Base-by-base conservation (phyloP, 192 early-diverging fungal genomes). In the Coemansia sp. region DNA sequence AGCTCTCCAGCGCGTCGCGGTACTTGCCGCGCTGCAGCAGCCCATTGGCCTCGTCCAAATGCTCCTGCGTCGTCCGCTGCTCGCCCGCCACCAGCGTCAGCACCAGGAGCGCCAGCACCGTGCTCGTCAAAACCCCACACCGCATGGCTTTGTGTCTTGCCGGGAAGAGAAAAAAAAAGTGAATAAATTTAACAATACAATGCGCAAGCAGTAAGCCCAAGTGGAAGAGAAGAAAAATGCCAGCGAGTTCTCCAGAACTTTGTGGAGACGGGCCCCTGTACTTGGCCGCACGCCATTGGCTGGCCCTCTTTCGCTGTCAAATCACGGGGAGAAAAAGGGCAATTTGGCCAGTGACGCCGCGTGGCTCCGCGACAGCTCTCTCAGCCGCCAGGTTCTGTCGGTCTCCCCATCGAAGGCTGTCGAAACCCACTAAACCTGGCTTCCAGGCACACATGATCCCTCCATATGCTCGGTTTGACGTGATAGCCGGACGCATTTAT, bases 21-120 rank as follows among this genome's bases (percentile, higher is more conserved):
- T 68, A 69, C 42, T 67, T 60, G 26, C 73, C 64, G 14, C 62
- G 56, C 22, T 67, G 53, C 15, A 80, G 45, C 9, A 69, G 60
- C 46, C 45, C 40, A 32, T 79, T 70, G 17, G 78, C 75, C 40
- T 69, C 60, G n/a, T 78, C 63, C n/a, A 74, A 26, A 40, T 58
- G 62, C 43, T 67, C 64, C 49, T 75, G 58, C 8, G 71, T 68
- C 7, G 71, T 68, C 43, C 53, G 55, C 35, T 75, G 56, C 31
- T 62, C 71, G 17, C 50, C 61, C 9, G 54, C 47, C 12, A 38
- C 50, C 10, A 75, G 43, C 4, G 61, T 53, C 17, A 75, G 57
- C 39, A 63, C 47, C 47, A 64, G 21, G 19, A 64, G 20, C 5
- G 70, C 53, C 38, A 75, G 41, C 29, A 62, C 39, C 2, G 71